phyloP scores from a whole-genome alignment of 331 rosid species.

The Saraca asoca region DNA sequence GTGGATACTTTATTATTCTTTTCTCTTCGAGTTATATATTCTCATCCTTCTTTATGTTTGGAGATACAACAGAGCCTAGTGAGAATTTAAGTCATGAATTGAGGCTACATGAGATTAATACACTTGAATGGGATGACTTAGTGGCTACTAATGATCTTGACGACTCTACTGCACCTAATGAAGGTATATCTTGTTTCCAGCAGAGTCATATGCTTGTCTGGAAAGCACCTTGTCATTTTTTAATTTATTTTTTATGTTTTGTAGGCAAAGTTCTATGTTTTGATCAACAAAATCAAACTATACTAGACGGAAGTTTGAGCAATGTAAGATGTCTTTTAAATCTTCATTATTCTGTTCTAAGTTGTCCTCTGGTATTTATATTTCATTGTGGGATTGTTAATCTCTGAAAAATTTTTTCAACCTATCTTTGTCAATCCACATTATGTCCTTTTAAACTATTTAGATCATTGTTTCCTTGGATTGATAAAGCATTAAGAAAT shows the following conservation, averaged over 20 bases:
- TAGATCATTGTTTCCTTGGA: neutral
- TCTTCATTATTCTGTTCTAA: neutral
- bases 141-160: conserved; percentile 57
- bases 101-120: conserved; percentile 86
- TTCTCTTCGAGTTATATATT: conserved; percentile 21
- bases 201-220: conserved; percentile 21
- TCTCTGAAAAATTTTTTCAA: neutral
- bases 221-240: conserved; percentile 28
- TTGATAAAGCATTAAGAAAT: conserved; percentile 7
- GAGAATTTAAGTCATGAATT: conserved; percentile 53
- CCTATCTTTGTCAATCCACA: no score
- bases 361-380: conserved; percentile 5
- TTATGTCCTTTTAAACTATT: conserved; percentile 5
- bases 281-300: conserved; percentile 58
- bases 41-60: conserved; percentile 40
- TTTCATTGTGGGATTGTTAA: conserved; percentile 6
- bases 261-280: conserved; percentile 52
- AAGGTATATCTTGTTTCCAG: conserved; percentile 58
- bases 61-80: conserved; percentile 50
- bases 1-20: conserved; percentile 22
- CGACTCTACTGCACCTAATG: conserved; percentile 39
- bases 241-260: conserved; percentile 27
- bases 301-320: conserved; percentile 40
- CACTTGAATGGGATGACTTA: conserved; percentile 98
- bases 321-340: conserved; percentile 54